Percentiles rank a stretch among this genome's conserved stretches.
phyloP scores from a whole-genome alignment of 2,329 filamentous ascomycete species.

The Trichocomaceae sp. region DNA sequence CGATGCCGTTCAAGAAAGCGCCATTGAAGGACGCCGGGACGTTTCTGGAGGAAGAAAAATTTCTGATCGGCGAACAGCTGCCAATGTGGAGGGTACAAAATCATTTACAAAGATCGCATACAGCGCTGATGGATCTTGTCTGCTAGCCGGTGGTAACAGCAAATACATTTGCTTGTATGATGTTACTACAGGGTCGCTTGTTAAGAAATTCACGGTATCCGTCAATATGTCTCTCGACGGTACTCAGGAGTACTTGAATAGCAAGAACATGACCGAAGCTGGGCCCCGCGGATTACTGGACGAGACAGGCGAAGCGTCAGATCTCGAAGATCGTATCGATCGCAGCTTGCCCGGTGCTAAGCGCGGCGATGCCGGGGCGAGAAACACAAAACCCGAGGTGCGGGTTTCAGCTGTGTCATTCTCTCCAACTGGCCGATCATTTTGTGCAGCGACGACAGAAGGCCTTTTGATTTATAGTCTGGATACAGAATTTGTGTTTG shows the following conservation, averaged over 20 bases:
- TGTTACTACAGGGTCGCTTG: slow-evolving; percentile 79
- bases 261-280: slow-evolving; percentile 81
- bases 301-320: slow-evolving; percentile 78
- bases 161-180: slow-evolving; percentile 98
- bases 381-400: slow-evolving; percentile 72
- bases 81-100: slow-evolving; percentile 85
- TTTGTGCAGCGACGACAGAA: slow-evolving; percentile 93
- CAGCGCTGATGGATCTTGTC: slow-evolving; percentile 83
- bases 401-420: slow-evolving; percentile 80
- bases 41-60: slow-evolving; percentile 87
- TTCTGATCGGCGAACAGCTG: slow-evolving; percentile 80
- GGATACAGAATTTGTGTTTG: slow-evolving; percentile 76
- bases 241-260: slow-evolving; percentile 95
- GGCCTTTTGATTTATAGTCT: slow-evolving; percentile 89
- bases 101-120: slow-evolving; percentile 83
- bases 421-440: slow-evolving; percentile 78
- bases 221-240: slow-evolving; percentile 93
- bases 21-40: slow-evolving; percentile 83
- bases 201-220: slow-evolving; percentile 94
- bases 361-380: slow-evolving; percentile 74
- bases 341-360: slow-evolving; percentile 75
- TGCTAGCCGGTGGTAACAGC: slow-evolving; percentile 89
- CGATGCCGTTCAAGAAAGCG: slow-evolving; percentile 77
- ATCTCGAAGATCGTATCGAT: slow-evolving; percentile 78
- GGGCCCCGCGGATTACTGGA: slow-evolving; percentile 81